Conservation (phyloP, 345 rosid species). For the Salix purpurea region DNA sequence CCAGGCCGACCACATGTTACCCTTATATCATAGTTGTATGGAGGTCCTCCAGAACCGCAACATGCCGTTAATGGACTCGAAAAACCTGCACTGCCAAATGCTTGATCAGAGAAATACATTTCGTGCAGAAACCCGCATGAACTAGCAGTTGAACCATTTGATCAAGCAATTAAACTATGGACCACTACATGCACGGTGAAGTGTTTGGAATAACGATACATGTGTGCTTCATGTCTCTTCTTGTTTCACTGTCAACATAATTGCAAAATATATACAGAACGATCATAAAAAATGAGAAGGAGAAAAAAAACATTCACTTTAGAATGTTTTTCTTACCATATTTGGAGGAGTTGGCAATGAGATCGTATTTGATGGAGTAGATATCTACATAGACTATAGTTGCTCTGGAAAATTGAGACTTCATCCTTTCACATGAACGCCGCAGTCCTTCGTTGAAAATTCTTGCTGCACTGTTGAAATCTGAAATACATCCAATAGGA, state of each 20-base stretch:
- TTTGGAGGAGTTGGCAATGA: conserved; percentile 52
- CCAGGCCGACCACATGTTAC: conserved; percentile 64
- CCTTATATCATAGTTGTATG: conserved; percentile 62
- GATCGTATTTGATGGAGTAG: conserved; percentile 65
- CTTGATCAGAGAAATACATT: background rate
- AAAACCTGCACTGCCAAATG: conserved; percentile 46
- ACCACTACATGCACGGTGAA: background rate
- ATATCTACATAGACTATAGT: conserved; percentile 62
- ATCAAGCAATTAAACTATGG: background rate
- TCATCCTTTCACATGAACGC: conserved; percentile 43
- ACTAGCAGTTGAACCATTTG: background rate
- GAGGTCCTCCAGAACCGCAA: conserved; percentile 84
- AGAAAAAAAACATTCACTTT: too few relatives aligned
- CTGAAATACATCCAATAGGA: conserved; percentile 49
- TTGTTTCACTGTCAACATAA: background rate
- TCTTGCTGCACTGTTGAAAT: conserved; percentile 59
- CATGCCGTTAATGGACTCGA: conserved; percentile 71
- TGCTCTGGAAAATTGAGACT: conserved; percentile 46
- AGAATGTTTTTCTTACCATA: conserved; percentile 40
- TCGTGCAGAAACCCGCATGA: too few relatives aligned
- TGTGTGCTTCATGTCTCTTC: background rate
- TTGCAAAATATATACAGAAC: background rate
- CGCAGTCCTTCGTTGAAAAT: conserved; percentile 57
- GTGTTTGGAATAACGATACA: too few relatives aligned
- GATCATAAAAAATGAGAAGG: background rate